phyloP scores from a whole-genome alignment of 148 eudicot species.

The Limonium bicolor region DNA sequence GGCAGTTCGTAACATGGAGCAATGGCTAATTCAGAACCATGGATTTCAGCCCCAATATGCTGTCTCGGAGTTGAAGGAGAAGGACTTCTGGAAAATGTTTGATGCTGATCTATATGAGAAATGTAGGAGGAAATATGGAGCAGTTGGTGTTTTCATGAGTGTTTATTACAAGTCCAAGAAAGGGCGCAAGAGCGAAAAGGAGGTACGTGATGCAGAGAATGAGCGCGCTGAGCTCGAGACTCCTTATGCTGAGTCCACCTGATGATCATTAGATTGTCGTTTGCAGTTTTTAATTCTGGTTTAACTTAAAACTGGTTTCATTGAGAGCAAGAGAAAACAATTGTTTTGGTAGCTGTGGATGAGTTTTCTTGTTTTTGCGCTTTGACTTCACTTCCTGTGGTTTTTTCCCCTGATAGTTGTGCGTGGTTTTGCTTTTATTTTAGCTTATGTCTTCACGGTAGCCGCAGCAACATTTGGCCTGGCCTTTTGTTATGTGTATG shows the following conservation, averaged over 20 bases:
- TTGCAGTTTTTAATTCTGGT: too few relatives aligned
- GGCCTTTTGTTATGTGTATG: too few relatives aligned
- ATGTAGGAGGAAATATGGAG: slow-evolving; percentile 1
- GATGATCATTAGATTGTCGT: too few relatives aligned
- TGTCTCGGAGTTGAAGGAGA: not conserved
- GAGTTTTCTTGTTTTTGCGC: too few relatives aligned
- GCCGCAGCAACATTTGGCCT: too few relatives aligned
- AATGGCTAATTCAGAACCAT: slow-evolving; percentile 1
- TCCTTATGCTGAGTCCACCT: slow-evolving; percentile 1
- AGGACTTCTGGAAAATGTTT: slow-evolving; percentile 3
- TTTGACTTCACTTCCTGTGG: too few relatives aligned
- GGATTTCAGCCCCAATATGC: slow-evolving; percentile 2
- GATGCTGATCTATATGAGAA: not conserved
- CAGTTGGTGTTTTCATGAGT: not conserved
- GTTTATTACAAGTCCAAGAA: slow-evolving; percentile 4
- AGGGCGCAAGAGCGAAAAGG: slow-evolving; percentile 1
- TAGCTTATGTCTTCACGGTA: too few relatives aligned
- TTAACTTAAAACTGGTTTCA: too few relatives aligned
- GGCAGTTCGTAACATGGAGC: not conserved
- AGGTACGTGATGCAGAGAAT: not conserved
- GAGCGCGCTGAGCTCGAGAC: not conserved
- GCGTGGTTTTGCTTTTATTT: too few relatives aligned
- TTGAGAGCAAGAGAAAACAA: too few relatives aligned
- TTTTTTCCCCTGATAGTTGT: too few relatives aligned
- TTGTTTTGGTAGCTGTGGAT: too few relatives aligned